Evolutionary conservation across 495 filamentous ascomycete species (phyloP).

Genomic region (Penicillium coprophilum): DNA sequence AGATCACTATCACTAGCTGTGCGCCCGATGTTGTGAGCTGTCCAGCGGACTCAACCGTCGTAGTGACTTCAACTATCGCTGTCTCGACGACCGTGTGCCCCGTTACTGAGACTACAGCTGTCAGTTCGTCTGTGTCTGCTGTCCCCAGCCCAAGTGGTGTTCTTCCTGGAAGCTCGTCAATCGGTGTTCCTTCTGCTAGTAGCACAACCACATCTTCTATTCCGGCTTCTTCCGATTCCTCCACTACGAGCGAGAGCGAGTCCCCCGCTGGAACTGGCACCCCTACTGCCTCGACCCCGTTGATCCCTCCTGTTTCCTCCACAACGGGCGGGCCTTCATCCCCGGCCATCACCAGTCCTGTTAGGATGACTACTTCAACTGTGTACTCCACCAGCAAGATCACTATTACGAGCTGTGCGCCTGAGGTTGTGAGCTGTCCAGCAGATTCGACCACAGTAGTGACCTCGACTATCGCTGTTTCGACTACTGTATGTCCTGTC

Average conservation of each 20-base stretch:
- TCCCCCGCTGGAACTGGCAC: slow-evolving; percentile 17
- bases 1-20: slow-evolving; percentile 59
- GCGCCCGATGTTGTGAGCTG: slow-evolving; percentile 59
- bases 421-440: slow-evolving; percentile 60
- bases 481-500: slow-evolving; percentile 61
- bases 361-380: slow-evolving; percentile 52
- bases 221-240: slow-evolving; percentile 41
- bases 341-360: slow-evolving; percentile 9
- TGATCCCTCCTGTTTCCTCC: neutral
- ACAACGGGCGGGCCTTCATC: neutral
- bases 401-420: slow-evolving; percentile 57
- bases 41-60: slow-evolving; percentile 51
- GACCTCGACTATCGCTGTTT: slow-evolving; percentile 55
- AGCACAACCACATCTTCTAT: neutral
- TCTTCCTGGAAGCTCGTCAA: neutral
- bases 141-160: neutral
- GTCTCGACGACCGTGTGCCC: slow-evolving; percentile 60
- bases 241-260: slow-evolving; percentile 61
- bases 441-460: slow-evolving; percentile 50
- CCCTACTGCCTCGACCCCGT: too few species aligned
- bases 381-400: slow-evolving; percentile 57
- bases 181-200: neutral
- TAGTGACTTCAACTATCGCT: slow-evolving; percentile 56
- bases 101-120: slow-evolving; percentile 43
- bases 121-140: slow-evolving; percentile 8